These are phyloP conservation scores for Trichosporon sp. DNA, from an alignment of 1,284 basidiomycete genomes.

Conservation along the genomic window DNA sequence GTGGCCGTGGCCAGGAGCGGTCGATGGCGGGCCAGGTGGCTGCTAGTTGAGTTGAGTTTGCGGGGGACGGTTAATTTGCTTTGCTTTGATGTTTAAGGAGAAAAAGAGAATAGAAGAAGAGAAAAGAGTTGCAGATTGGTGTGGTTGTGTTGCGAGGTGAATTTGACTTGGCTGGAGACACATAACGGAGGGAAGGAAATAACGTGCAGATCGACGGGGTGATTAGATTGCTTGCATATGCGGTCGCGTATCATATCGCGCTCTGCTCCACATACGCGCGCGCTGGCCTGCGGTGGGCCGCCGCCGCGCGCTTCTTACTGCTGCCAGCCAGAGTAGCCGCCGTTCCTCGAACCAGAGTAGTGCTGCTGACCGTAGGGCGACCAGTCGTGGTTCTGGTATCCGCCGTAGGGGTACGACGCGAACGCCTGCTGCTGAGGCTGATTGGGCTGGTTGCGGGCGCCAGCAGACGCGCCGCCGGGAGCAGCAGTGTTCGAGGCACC, in stretches of 20 bases:
- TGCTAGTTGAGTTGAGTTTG: background rate
- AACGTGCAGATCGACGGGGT: background rate
- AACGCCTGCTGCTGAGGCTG: slow-evolving; percentile 39
- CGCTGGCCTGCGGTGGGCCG: background rate
- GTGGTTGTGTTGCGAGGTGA: background rate
- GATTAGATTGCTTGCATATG: slow-evolving; percentile 20
- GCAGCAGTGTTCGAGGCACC: slow-evolving; percentile 27
- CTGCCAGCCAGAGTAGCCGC: slow-evolving; percentile 44
- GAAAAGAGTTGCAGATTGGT: background rate
- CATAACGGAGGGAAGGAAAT: background rate
- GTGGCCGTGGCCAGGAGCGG: background rate
- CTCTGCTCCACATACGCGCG: slow-evolving; percentile 16
- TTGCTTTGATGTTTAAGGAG: background rate
- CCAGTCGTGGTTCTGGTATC: slow-evolving; percentile 45
- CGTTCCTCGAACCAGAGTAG: slow-evolving; percentile 38
- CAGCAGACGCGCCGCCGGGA: slow-evolving; percentile 24
- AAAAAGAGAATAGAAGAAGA: background rate
- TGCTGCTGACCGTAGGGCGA: slow-evolving; percentile 40
- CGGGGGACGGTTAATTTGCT: background rate
- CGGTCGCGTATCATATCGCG: slow-evolving; percentile 13
- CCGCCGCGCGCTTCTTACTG: slow-evolving; percentile 30
- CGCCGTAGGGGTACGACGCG: slow-evolving; percentile 40
- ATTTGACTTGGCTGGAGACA: background rate
- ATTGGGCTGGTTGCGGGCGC: slow-evolving; percentile 35
- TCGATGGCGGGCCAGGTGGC: background rate